Conservation (phyloP, 176 grass and related monocot genomes). For the Raddia distichophylla region DNA sequence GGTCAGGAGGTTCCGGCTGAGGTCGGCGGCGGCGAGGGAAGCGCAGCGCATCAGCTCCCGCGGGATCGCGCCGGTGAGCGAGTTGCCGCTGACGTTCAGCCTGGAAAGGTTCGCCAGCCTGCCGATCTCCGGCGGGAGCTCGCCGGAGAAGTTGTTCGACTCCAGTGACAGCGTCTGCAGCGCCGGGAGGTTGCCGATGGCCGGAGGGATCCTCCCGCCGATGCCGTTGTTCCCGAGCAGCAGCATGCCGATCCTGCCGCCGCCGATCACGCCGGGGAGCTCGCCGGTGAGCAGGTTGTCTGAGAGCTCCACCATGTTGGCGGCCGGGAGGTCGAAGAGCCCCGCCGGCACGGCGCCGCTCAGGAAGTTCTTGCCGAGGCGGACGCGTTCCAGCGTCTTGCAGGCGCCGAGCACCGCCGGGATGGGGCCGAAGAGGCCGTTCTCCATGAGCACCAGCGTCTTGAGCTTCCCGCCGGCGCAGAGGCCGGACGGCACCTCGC, state of each 20-base stretch:
- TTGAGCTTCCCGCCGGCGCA: conserved; percentile 52
- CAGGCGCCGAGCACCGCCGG: conserved; percentile 65
- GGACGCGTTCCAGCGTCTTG: conserved; percentile 62
- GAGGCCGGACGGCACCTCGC: conserved; percentile 55
- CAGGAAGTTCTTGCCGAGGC: conserved; percentile 70
- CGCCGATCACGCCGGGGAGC: conserved; percentile 49
- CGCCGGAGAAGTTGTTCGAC: conserved; percentile 61
- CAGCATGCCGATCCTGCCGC: conserved; percentile 46
- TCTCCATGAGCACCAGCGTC: conserved; percentile 78
- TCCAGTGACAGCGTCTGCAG: conserved; percentile 74
- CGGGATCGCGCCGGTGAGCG: conserved; percentile 62
- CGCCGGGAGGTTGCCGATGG: conserved; percentile 65
- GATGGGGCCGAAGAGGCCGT: conserved; percentile 75
- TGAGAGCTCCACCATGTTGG: conserved; percentile 74
- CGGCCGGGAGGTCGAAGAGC: conserved; percentile 64
- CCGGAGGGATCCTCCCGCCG: conserved; percentile 47
- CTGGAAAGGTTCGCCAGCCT: conserved; percentile 53
- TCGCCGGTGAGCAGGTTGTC: conserved; percentile 79
- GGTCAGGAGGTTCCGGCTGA: conserved; percentile 71
- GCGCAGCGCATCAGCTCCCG: conserved; percentile 52
- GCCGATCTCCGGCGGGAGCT: conserved; percentile 63
- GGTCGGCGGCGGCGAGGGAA: conserved; percentile 58
- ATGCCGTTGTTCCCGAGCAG: conserved; percentile 54
- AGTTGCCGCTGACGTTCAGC: conserved; percentile 73
- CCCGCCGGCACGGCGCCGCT: conserved; percentile 59